A percentile compares a stretch with the other conserved stretches of the same genome.
Evolutionary conservation across 2,329 filamentous ascomycete genomes (phyloP).

Genomic region (Drechslera avenae): DNA sequence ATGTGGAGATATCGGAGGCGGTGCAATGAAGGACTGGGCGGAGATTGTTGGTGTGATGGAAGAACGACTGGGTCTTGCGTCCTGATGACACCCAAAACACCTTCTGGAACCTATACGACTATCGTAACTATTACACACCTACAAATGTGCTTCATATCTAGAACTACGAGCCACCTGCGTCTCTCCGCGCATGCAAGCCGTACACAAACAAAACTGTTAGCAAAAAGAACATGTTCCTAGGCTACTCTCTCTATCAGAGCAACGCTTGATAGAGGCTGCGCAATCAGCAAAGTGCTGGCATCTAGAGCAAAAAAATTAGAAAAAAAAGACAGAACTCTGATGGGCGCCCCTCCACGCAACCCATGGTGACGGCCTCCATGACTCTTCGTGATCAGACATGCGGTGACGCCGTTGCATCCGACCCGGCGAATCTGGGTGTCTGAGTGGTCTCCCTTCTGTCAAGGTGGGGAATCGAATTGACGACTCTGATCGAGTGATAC

Average conservation of each 20-base stretch:
- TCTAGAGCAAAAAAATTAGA: neutral
- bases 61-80: slow-evolving; percentile 34
- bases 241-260: too few relatives aligned
- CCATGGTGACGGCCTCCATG: slow-evolving; percentile 4
- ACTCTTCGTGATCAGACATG: slow-evolving; percentile 1
- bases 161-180: neutral
- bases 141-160: neutral
- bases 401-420: neutral
- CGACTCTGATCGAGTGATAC: neutral
- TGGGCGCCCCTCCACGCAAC: slow-evolving; percentile 7
- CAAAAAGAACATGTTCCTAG: neutral
- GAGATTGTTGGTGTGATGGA: slow-evolving; percentile 72
- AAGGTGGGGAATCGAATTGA: neutral
- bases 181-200: too few relatives aligned
- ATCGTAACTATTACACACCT: neutral
- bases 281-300: neutral
- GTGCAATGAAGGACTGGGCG: slow-evolving; percentile 82
- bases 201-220: neutral
- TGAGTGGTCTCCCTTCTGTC: slow-evolving; percentile 11
- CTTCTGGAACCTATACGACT: neutral
- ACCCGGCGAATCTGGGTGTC: neutral
- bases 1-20: slow-evolving; percentile 81
- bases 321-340: slow-evolving; percentile 7
- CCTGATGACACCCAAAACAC: neutral
- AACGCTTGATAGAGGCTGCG: neutral